A percentile compares a stretch with the other conserved stretches of the same genome.
Evolutionary conservation across 139 green algal genomes (phyloP).

Genomic region (Ostreobium quekettii): DNA sequence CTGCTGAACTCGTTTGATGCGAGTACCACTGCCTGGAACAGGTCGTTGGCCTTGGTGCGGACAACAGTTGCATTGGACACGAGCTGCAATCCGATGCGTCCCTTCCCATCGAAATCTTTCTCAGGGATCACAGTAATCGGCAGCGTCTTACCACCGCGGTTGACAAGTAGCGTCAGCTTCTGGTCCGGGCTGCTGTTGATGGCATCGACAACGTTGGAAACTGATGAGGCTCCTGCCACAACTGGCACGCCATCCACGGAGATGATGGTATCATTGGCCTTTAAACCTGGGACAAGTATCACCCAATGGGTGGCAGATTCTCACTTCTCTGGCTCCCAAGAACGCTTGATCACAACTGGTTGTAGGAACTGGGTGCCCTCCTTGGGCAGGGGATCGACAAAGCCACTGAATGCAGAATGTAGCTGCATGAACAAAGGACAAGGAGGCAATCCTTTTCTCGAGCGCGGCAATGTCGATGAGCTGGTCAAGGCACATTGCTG

Average conservation of each 20-base stretch:
- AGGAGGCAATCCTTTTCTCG: too few relatives aligned
- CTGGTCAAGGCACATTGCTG: too few relatives aligned
- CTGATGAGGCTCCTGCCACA: constrained; percentile 9
- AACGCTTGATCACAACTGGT: too few relatives aligned
- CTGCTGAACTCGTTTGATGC: constrained; percentile 25
- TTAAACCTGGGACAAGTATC: constrained; percentile 3
- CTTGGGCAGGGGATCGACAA: too few relatives aligned
- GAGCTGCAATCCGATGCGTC: constrained; percentile 84
- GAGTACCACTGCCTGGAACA: constrained; percentile 17
- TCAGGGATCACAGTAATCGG: constrained; percentile 20
- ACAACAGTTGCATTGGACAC: constrained; percentile 53
- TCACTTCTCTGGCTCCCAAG: too few relatives aligned
- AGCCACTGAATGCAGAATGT: too few relatives aligned
- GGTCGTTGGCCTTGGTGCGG: constrained; percentile 29
- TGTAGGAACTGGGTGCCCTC: too few relatives aligned
- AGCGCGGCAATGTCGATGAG: too few relatives aligned
- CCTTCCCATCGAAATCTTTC: constrained; percentile 41
- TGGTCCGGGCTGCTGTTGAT: constrained; percentile 42
- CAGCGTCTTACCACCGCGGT: constrained; percentile 16
- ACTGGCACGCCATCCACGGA: background rate
- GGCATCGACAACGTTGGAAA: constrained; percentile 46
- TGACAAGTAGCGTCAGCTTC: constrained; percentile 26
- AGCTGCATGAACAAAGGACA: too few relatives aligned
- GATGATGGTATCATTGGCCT: constrained; percentile 11
- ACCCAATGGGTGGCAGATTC: too few relatives aligned